Conservation (phyloP, 2,329 filamentous ascomycete genomes). For the Fusarium guadeloupense region DNA sequence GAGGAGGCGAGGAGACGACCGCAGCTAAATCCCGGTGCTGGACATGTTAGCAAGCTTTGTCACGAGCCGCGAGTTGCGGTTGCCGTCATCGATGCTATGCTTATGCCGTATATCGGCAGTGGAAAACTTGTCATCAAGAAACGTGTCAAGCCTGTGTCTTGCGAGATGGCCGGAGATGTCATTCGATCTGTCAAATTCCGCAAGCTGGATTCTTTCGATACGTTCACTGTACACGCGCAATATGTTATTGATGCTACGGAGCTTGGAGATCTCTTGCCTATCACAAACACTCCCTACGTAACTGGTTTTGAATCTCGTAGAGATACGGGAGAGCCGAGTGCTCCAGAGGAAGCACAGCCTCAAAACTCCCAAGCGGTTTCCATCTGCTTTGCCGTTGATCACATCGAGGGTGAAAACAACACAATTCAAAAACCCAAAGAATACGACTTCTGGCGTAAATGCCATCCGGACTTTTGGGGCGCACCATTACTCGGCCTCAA, state of each 20-base stretch:
- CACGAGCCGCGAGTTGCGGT: slow-evolving; percentile 44
- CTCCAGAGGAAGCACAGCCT: slow-evolving; percentile 40
- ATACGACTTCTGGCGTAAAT: slow-evolving; percentile 40
- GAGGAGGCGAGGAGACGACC: slow-evolving; percentile 38
- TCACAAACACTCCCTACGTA: slow-evolving; percentile 39
- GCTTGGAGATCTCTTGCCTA: slow-evolving; percentile 29
- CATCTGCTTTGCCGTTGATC: slow-evolving; percentile 44
- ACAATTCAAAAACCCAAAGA: slow-evolving; percentile 34
- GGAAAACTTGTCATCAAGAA: slow-evolving; percentile 37
- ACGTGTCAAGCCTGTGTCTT: slow-evolving; percentile 29
- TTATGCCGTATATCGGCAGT: slow-evolving; percentile 40
- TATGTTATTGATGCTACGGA: slow-evolving; percentile 34
- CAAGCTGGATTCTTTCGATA: not conserved
- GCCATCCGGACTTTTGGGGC: slow-evolving; percentile 42
- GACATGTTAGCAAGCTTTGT: slow-evolving; percentile 44
- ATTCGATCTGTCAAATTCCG: slow-evolving; percentile 15
- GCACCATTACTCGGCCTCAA: slow-evolving; percentile 38
- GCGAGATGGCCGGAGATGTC: slow-evolving; percentile 24
- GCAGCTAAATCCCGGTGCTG: slow-evolving; percentile 42
- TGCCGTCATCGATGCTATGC: slow-evolving; percentile 42
- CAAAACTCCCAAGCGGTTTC: slow-evolving; percentile 43
- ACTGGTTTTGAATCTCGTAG: slow-evolving; percentile 40
- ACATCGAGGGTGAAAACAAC: slow-evolving; percentile 41
- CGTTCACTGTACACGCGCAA: slow-evolving; percentile 15
- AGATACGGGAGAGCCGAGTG: slow-evolving; percentile 42